Evolutionary conservation across 306 rosid species (phyloP), one percentile per base, ranked within the genome.

Genomic region (Castanea mollissima): DNA sequence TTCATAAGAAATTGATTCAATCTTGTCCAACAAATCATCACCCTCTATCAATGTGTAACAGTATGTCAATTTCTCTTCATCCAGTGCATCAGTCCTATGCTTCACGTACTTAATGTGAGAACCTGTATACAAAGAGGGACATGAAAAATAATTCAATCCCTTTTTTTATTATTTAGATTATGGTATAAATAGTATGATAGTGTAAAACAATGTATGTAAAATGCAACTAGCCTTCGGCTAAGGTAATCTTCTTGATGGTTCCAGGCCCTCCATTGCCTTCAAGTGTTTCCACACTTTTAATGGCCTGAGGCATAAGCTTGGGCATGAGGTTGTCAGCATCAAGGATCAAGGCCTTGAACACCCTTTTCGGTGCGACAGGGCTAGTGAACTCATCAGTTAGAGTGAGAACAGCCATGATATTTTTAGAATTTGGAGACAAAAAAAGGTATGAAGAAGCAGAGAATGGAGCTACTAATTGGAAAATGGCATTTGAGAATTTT

Each of bases 211-310:
- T 7, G 15, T 32, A 23, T 51, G 5, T 16, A 77, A 77, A 69
- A 6, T 63, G 32, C 14, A 65, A 86, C 80, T 59, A 70, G 79
- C 95, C 93, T 82, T 83, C 83, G 3, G 72, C 85, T 15, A 88
- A 73, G 76, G 89, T 86, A 73, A 88, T 79, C 83, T 90, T 79
- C 75, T 88, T 88, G 75, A 92, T 76, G 80, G 88, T 88, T 84
- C 96, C 93, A 0, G 92, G 86, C 12, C 93, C 92, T 8, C 93
- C 97, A 70, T 86, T 69, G 75, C 96, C 96, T 84, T 88, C 88
- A 44, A 89, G 62, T 15, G 88, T 81, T 46, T 92, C 90, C 71
- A 78, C 5, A 4, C 57, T 59, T 74, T 85, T 81, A 35, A 88
- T 29, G 18, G 88, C 88, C 23, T 86, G 87, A 1, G 93, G 93